Evolutionary conservation across 2,329 filamentous ascomycete species (phyloP).

Genomic region (Pyricularia sp.): DNA sequence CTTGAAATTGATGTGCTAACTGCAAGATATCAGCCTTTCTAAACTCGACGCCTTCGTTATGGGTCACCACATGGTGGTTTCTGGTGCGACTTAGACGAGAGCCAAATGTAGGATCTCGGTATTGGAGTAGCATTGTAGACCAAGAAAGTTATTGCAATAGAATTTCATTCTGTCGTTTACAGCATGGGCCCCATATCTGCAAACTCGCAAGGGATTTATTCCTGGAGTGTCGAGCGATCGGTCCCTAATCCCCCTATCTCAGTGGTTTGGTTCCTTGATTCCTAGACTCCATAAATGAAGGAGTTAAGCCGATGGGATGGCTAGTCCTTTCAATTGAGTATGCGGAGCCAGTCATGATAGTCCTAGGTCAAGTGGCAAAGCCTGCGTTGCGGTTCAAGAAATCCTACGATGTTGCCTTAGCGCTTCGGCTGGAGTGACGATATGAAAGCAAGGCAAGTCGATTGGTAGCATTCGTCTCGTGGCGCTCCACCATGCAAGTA

Average conservation of each 20-base stretch:
- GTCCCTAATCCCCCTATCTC: too few relatives aligned
- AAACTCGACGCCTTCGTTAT: neutral
- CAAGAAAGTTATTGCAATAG: neutral
- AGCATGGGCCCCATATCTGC: neutral
- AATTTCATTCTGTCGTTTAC: neutral
- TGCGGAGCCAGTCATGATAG: too few relatives aligned
- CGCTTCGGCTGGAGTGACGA: too few relatives aligned
- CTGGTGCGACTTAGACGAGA: neutral
- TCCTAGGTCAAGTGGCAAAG: neutral
- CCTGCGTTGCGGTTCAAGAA: neutral
- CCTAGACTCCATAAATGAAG: neutral
- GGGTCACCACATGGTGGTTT: neutral
- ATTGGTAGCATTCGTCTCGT: too few relatives aligned
- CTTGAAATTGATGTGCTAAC: neutral
- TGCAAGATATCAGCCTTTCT: slow-evolving; percentile 9
- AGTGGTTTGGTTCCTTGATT: too few relatives aligned
- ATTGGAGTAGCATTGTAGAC: neutral
- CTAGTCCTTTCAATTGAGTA: too few relatives aligned
- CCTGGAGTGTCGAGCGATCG: too few relatives aligned
- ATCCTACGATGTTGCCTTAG: neutral
- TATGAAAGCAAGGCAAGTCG: neutral
- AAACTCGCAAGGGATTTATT: too few relatives aligned
- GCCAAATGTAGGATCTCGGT: neutral
- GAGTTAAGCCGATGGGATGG: too few relatives aligned
- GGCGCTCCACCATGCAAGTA: neutral